Evolutionary conservation across 441 rosid species (phyloP), one percentile per base, ranked within the genome.

Genomic region (Melastoma candidum): DNA sequence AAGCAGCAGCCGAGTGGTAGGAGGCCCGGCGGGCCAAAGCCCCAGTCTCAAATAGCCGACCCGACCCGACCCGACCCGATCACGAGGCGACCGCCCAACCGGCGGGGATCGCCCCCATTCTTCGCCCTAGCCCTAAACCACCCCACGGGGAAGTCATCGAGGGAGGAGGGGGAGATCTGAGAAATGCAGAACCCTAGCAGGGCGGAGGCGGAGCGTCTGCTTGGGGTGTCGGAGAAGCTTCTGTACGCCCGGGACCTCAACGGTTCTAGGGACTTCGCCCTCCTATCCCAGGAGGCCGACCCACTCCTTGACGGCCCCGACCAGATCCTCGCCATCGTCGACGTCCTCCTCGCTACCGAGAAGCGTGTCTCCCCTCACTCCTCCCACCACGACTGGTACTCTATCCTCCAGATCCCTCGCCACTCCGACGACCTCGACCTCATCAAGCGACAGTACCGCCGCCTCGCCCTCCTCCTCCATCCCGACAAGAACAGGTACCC

Each of bases 241-340:
- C 84, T 89, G 13, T 76, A 74, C 2, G 58, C 71, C 0, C 79
- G 85, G 11, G 96, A 93, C 75, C 76, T 84, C 6, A 71, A 46
- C 65, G 95, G 90, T 4, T 67, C 89, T 14, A 76, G 64, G 58
- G 96, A 93, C 48, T 89, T 90, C 65, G 92, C 99, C 11, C 60
- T 79, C 68, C 67, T 83, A 53, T 90, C 97, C 1, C 94, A 87
- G 47, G 96, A 87, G 59, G 65, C 87, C 1, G 94, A 87, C 47
- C 94, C 97, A 0, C 77, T 82, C 10, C 71, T 89, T 22, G 99
- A 94, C n/a, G 96, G 96, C 59, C 64, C 94, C 0, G 95, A 90
- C 54, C 96, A 94, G 81, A 81, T 94, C 71, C 57, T 94, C 46
- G 95, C 95, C 22, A 72, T 87, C n/a, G 75, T 68, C 12, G 96